Conservation (phyloP, 1,139 yeast species). For the Geotrichum europaeum region DNA sequence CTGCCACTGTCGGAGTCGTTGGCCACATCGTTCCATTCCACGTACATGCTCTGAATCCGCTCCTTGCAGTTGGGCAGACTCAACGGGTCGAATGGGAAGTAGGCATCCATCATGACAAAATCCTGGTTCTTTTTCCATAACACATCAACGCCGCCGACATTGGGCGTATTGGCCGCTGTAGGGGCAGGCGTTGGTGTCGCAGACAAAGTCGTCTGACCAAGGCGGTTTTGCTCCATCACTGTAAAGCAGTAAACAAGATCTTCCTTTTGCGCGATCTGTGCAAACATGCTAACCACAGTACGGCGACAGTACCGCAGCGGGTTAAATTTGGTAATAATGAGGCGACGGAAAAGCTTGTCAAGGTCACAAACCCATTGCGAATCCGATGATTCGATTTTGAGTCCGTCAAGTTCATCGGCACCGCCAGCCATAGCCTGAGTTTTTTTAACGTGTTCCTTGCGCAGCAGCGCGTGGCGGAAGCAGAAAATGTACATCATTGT, state of each 20-base stretch:
- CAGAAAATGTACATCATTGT: slow-evolving; percentile 87
- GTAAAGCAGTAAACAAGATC: slow-evolving; percentile 91
- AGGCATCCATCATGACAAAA: slow-evolving; percentile 81
- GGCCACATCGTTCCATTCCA: slow-evolving; percentile 75
- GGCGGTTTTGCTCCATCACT: slow-evolving; percentile 82
- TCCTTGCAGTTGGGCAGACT: slow-evolving; percentile 58
- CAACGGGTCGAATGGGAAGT: slow-evolving; percentile 93
- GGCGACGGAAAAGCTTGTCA: slow-evolving; percentile 81
- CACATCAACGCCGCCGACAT: slow-evolving; percentile 16
- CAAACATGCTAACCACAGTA: slow-evolving; percentile 89
- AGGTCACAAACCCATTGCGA: slow-evolving; percentile 71
- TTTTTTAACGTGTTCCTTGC: slow-evolving; percentile 1
- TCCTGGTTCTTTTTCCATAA: slow-evolving; percentile 53
- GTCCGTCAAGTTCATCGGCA: slow-evolving; percentile 8
- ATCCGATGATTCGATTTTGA: slow-evolving; percentile 21
- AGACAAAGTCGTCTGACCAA: slow-evolving; percentile 40
- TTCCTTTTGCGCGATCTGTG: slow-evolving; percentile 83
- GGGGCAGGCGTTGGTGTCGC: slow-evolving; percentile 20
- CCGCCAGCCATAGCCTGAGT: slow-evolving; percentile 22
- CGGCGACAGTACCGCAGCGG: slow-evolving; percentile 92
- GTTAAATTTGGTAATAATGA: slow-evolving; percentile 81
- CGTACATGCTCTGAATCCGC: slow-evolving; percentile 51
- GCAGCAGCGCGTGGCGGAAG: slow-evolving; percentile 63
- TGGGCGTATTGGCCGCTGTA: neutral
- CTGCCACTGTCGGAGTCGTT: slow-evolving; percentile 57